Conservation (phyloP, 2,329 filamentous ascomycete species). For the Arthrobotrys sinensis region DNA sequence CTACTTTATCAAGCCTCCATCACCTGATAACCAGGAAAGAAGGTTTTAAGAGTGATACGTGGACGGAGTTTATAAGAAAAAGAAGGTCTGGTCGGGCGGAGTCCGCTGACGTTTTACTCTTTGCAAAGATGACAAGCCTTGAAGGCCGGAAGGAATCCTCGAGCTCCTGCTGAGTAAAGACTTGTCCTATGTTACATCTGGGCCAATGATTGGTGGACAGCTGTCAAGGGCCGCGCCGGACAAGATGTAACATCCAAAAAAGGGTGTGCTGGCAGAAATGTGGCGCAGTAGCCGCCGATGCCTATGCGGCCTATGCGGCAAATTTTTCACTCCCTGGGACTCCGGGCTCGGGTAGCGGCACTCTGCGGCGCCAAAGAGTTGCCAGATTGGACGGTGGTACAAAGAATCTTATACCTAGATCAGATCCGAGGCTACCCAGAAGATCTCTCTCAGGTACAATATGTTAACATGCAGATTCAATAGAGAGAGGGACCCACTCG, state of each 20-base stretch:
- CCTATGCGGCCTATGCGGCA: constrained; percentile 48
- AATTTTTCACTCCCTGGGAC: constrained; percentile 18
- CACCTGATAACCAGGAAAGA: constrained; percentile 38
- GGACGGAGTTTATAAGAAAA: constrained; percentile 18
- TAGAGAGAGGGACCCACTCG: constrained; percentile 38
- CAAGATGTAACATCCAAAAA: constrained; percentile 28
- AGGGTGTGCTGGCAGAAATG: constrained; percentile 44
- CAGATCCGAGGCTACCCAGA: constrained; percentile 20
- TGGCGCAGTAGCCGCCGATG: constrained; percentile 49
- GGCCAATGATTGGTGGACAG: constrained; percentile 55
- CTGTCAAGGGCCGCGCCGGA: constrained; percentile 38
- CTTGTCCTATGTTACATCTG: constrained; percentile 42
- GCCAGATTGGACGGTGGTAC: constrained; percentile 17
- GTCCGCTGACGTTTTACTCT: constrained; percentile 55
- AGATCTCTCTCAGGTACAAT: constrained; percentile 55
- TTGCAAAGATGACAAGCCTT: constrained; percentile 47
- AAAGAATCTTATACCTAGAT: constrained; percentile 44
- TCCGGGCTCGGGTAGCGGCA: constrained; percentile 32
- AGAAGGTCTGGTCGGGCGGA: constrained; percentile 51
- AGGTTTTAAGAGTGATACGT: constrained; percentile 18
- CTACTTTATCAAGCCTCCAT: constrained; percentile 33
- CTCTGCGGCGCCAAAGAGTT: constrained; percentile 19
- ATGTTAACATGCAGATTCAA: constrained; percentile 15
- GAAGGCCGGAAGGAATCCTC: constrained; percentile 19
- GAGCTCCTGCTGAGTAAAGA: constrained; percentile 46